Evolutionary conservation across 495 filamentous ascomycete species (phyloP).

Genomic region (Friedmanniomyces simplex): DNA sequence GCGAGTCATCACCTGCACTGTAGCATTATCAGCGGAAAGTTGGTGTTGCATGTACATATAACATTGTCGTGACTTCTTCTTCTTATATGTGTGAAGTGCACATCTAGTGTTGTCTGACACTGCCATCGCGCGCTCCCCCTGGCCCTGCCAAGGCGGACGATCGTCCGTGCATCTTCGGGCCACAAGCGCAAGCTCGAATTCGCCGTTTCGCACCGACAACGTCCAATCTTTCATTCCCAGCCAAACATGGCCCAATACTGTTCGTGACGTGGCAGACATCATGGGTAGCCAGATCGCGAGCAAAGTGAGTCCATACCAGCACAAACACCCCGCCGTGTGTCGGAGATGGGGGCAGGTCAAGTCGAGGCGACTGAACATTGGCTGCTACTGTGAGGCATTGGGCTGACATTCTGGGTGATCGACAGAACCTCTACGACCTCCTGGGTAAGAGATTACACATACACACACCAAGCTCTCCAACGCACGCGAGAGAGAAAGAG

Average conservation of each 20-base stretch:
- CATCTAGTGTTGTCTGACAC: too few relatives aligned
- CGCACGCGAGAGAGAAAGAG: not conserved
- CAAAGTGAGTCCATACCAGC: slow-evolving; percentile 25
- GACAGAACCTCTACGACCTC: slow-evolving; percentile 36
- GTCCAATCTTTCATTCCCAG: not conserved
- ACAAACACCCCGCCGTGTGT: not conserved
- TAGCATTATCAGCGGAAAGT: not conserved
- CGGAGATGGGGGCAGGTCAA: too few relatives aligned
- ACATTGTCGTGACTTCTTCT: not conserved
- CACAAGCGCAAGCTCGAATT: not conserved
- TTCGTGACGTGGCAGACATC: slow-evolving; percentile 7
- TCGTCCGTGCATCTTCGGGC: not conserved
- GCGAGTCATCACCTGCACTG: not conserved
- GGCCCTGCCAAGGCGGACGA: too few relatives aligned
- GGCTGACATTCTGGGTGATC: slow-evolving; percentile 1
- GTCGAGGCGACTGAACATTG: too few relatives aligned
- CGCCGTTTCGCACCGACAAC: not conserved
- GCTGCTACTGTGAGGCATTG: not conserved
- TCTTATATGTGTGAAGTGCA: too few relatives aligned
- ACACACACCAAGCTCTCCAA: not conserved
- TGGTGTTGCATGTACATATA: not conserved
- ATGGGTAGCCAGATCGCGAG: slow-evolving; percentile 28
- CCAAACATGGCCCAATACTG: not conserved
- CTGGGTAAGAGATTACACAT: slow-evolving; percentile 35
- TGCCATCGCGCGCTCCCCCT: too few relatives aligned